Percentiles rank a stretch among this genome's conserved stretches.
phyloP scores from a whole-genome alignment of 2,329 filamentous ascomycete genomes.

The Aspergillus transmontanensis region DNA sequence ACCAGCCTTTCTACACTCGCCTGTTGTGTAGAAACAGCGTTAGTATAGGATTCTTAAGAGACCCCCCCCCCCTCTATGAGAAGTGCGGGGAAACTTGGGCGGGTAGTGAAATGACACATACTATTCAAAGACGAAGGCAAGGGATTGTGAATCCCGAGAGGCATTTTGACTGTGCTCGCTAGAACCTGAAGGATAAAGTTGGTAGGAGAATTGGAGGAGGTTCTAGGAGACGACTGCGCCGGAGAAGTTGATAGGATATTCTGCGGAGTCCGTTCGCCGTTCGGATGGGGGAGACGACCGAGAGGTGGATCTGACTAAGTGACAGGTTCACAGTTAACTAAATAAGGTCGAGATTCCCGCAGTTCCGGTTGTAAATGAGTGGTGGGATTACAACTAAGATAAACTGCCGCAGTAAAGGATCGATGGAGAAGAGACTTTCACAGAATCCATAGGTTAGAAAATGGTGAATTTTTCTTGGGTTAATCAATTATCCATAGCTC shows the following conservation, averaged over 20 bases:
- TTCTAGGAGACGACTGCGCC: constrained; percentile 3
- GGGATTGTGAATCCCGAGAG: constrained; percentile 50
- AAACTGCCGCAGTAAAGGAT: not conserved
- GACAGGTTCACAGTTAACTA: not conserved
- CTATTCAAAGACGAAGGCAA: constrained; percentile 52
- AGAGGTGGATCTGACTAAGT: constrained; percentile 23
- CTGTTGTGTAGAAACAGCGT: constrained; percentile 53
- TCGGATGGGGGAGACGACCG: constrained; percentile 25
- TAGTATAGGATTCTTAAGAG: constrained; percentile 25
- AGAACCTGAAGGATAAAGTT: constrained; percentile 6
- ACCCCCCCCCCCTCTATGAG: constrained; percentile 14
- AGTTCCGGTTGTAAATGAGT: not conserved
- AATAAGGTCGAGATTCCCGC: constrained; percentile 1
- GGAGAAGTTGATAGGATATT: constrained; percentile 17
- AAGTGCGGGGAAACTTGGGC: constrained; percentile 35
- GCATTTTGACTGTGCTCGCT: constrained; percentile 36
- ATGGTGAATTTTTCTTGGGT: not conserved
- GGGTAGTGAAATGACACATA: constrained; percentile 33
- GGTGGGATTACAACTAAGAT: not conserved
- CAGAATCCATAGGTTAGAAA: too few species aligned
- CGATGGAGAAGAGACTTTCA: not conserved
- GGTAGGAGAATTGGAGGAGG: not conserved
- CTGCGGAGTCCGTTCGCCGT: constrained; percentile 19
- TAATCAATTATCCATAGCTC: not conserved
- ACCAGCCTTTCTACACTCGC: constrained; percentile 95